Evolutionary conservation across 140 eudicot genomes (phyloP).

Genomic region (Senecio squalidus): DNA sequence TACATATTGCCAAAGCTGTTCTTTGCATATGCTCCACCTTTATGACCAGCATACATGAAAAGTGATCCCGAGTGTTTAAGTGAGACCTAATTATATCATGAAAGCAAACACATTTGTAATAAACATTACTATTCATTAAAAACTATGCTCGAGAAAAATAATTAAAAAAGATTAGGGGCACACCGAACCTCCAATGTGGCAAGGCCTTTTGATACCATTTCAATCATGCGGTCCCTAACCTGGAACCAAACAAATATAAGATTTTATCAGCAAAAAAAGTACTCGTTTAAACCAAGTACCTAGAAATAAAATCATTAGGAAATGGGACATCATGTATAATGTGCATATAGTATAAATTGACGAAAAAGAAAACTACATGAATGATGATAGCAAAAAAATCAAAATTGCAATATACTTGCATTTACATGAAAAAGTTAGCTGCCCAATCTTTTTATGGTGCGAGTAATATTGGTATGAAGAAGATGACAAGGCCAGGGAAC

Average conservation of each 20-base stretch:
- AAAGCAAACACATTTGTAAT: neutral
- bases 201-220: conserved; percentile 79
- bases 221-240: conserved; percentile 83
- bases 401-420: too few relatives aligned
- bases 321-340: neutral
- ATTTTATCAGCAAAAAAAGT: neutral
- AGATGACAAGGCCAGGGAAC: conserved; percentile 2
- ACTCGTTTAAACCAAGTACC: neutral
- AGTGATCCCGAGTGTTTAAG: conserved; percentile 98
- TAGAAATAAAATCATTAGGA: neutral
- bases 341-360: neutral
- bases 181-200: conserved; percentile 81
- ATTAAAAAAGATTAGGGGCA: neutral
- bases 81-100: conserved; percentile 55
- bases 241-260: conserved; percentile 26
- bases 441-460: too few relatives aligned
- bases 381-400: too few relatives aligned
- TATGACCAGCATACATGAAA: conserved; percentile 98
- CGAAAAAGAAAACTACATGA: too few relatives aligned
- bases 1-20: conserved; percentile 94
- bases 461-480: too few relatives aligned
- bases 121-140: conserved; percentile 3
- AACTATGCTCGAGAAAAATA: neutral
- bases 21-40: conserved; percentile 98
- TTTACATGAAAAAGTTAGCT: too few relatives aligned